Evolutionary conservation across 305 asterid genomes (phyloP), one percentile per base, ranked within the genome.

Genomic region (Fraxinus velutina): DNA sequence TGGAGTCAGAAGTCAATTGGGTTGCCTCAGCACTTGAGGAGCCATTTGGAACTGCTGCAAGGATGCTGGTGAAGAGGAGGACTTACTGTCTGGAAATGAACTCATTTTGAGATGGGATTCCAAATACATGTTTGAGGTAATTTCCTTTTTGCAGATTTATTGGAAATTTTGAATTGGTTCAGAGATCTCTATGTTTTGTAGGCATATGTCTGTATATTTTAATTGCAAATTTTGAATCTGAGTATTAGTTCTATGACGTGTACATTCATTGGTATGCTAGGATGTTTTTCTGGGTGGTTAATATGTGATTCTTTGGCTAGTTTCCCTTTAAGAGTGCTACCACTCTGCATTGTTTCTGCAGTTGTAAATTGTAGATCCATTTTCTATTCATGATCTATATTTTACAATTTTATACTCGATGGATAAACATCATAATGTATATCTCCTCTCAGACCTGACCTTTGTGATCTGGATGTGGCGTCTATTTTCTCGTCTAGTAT

Each of bases 11-110:
- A 57, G 85, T 81, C 39, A 86, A 87, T 72, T 89, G 88, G 92
- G 87, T 89, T 34, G 88, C 83, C n/a, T 82, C 84, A 0, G 87
- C 83, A 2, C 80, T 86, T 72, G 89, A 86, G 60, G 87, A 82
- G 79, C 86, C 85, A 19, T 81, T 81, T 22, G 72, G 85, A 39
- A 75, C 84, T 27, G 87, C 89, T 33, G 87, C 85, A 5, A 84
- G 84, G 86, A 84, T 84, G 93, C 84, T 92, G 88, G 84, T 90
- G 55, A 90, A 90, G 87, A 78, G 93, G 86, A 90, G 92, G 90
- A 88, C 96, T 37, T 90, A 90, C 47, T 92, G 93, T 88, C 82
- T 92, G 73, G 94, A 92, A 83, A 92, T 92, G 94, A 92, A 92
- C 92, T 92, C 96, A 1, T 92, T 92, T 86, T 90, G 90, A 90